Percentiles rank a stretch among this genome's conserved stretches.
phyloP scores from a whole-genome alignment of 2,329 filamentous ascomycete genomes.

The Rhynchosporium agropyri region DNA sequence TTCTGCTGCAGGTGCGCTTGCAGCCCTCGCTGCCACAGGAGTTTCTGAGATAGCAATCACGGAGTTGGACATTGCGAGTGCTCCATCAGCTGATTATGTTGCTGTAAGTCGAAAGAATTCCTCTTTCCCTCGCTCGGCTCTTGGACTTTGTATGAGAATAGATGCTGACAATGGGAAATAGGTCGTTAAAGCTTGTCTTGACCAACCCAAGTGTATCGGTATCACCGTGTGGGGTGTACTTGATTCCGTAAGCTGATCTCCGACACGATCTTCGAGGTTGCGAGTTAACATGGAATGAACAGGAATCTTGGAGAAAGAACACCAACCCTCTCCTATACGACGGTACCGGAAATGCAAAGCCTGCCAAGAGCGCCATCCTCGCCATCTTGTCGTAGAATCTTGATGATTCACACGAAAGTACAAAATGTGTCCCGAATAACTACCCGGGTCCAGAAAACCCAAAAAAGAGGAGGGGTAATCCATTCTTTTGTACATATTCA shows the following conservation, averaged over 20 bases:
- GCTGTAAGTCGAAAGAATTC: slow-evolving; percentile 17
- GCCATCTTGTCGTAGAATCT: slow-evolving; percentile 27
- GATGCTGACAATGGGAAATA: slow-evolving; percentile 15
- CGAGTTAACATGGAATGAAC: not conserved
- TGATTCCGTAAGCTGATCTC: slow-evolving; percentile 46
- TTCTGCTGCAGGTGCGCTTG: slow-evolving; percentile 41
- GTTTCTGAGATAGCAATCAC: slow-evolving; percentile 61
- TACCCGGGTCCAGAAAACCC: no score
- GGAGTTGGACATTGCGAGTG: slow-evolving; percentile 67
- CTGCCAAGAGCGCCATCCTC: slow-evolving; percentile 51
- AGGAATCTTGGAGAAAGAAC: slow-evolving; percentile 54
- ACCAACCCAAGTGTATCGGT: slow-evolving; percentile 41
- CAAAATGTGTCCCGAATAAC: not conserved
- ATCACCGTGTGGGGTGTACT: slow-evolving; percentile 44
- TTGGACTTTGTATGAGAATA: not conserved
- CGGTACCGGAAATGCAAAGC: slow-evolving; percentile 53
- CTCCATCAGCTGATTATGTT: slow-evolving; percentile 45
- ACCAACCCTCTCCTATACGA: slow-evolving; percentile 58
- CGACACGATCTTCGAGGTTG: not conserved
- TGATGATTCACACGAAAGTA: not conserved
- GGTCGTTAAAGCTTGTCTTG: slow-evolving; percentile 40
- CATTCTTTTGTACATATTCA: no score
- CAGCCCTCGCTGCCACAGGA: slow-evolving; percentile 55
- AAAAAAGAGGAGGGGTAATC: no score
- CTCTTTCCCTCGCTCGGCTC: not conserved